Evolutionary conservation across 2,329 filamentous ascomycete genomes (phyloP).

Genomic region (Thelonectria olida): DNA sequence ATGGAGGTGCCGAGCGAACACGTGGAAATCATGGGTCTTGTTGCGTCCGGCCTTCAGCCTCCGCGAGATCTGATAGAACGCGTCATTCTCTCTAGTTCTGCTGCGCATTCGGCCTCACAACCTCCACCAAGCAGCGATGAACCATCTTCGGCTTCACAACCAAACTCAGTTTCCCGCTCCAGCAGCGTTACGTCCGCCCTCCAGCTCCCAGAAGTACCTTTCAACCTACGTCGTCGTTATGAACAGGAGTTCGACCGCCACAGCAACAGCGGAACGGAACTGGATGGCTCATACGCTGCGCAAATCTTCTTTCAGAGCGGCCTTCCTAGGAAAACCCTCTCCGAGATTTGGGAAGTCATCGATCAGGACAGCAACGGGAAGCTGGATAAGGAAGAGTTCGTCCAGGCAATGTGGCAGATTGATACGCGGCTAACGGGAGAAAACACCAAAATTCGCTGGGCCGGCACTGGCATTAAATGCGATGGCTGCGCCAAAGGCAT

Average conservation of each 20-base stretch:
- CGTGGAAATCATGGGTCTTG: neutral
- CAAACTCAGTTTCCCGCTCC: too few species aligned
- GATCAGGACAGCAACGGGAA: slow-evolving; percentile 18
- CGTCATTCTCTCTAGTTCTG: neutral
- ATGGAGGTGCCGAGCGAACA: slow-evolving; percentile 4
- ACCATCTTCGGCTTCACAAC: neutral
- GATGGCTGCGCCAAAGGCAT: slow-evolving; percentile 16
- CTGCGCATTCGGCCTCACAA: neutral
- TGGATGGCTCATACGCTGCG: slow-evolving; percentile 1
- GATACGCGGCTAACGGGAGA: slow-evolving; percentile 10
- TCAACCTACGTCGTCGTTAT: slow-evolving; percentile 2
- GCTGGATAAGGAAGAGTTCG: slow-evolving; percentile 17
- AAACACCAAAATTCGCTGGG: slow-evolving; percentile 6
- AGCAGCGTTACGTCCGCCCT: neutral
- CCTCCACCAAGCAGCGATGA: neutral
- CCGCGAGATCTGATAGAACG: slow-evolving; percentile 1
- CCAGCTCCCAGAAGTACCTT: neutral
- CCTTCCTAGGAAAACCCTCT: slow-evolving; percentile 4
- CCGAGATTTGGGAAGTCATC: slow-evolving; percentile 17
- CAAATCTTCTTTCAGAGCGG: slow-evolving; percentile 13
- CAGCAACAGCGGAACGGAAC: neutral
- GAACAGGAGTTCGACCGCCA: slow-evolving; percentile 12
- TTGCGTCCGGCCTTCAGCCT: slow-evolving; percentile 1
- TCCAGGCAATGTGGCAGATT: slow-evolving; percentile 16
- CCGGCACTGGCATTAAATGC: neutral